Percentiles rank a stretch among this genome's conserved stretches.
Conservation (phyloP, 176 grass and related monocot species). For the Carex littledalei region DNA sequence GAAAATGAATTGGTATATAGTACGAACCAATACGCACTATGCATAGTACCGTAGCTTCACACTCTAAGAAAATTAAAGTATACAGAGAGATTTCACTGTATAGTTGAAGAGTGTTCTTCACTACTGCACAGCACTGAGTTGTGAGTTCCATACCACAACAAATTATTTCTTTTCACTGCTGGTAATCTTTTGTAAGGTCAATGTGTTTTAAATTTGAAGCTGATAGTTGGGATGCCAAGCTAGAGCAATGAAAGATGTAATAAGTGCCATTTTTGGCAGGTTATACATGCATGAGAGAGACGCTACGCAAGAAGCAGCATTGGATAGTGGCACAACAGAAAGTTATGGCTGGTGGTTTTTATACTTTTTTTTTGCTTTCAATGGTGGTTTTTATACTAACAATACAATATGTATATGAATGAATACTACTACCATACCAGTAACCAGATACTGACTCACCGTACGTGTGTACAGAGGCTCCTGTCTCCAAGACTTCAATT, state of each 20-base stretch:
- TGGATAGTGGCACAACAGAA: not conserved
- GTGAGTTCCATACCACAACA: not conserved
- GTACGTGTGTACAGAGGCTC: not conserved
- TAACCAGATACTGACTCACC: not conserved
- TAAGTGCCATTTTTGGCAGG: not conserved
- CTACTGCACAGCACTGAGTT: not conserved
- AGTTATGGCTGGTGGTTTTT: not conserved
- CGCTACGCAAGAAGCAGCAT: not conserved
- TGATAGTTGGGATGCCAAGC: not conserved
- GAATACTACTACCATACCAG: not conserved
- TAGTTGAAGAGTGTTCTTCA: not conserved
- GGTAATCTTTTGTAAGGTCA: not conserved
- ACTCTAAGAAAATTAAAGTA: not conserved
- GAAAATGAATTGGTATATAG: too few species aligned
- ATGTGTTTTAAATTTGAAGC: not conserved
- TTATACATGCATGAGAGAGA: not conserved
- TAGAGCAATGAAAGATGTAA: not conserved
- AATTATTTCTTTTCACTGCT: not conserved
- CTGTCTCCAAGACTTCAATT: constrained; percentile 5
- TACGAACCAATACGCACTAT: too few species aligned
- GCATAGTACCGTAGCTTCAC: too few species aligned
- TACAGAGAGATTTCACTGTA: not conserved
- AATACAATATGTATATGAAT: not conserved
- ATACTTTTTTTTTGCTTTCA: not conserved
- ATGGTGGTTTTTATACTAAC: not conserved